Percentiles rank a stretch among this genome's conserved stretches.
These are phyloP conservation scores for Saturnispora mendoncae DNA, from an alignment of 805 yeast species.

Conservation along the genomic window DNA sequence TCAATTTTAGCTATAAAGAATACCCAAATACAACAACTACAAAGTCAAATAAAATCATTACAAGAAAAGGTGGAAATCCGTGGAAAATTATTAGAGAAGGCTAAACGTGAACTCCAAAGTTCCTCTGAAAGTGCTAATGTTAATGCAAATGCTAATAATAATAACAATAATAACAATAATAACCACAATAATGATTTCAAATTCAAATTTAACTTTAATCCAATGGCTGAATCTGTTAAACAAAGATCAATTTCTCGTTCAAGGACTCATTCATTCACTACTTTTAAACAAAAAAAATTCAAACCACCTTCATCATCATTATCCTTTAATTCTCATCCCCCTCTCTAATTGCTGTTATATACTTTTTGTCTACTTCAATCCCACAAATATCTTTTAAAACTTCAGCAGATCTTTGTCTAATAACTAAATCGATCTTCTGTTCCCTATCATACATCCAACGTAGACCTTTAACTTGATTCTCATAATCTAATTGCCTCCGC, in stretches of 20 bases:
- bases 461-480: slow-evolving; percentile 11
- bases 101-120: neutral
- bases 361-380: slow-evolving; percentile 1
- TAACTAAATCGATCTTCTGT: slow-evolving; percentile 3
- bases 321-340: neutral
- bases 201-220: neutral
- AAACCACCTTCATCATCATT: too few species aligned
- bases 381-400: slow-evolving; percentile 8
- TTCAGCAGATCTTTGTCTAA: slow-evolving; percentile 5
- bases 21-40: neutral
- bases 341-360: neutral
- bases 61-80: neutral
- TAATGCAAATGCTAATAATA: neutral
- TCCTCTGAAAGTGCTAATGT: neutral
- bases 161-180: neutral
- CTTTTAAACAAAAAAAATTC: too few species aligned
- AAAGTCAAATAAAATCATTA: neutral
- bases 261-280: too few species aligned
- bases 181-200: neutral
- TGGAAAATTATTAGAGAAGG: neutral
- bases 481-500: slow-evolving; percentile 23
- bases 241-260: too few species aligned
- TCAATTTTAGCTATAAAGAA: neutral
- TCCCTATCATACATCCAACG: slow-evolving; percentile 8
- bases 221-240: too few species aligned